Percentiles rank a stretch among this genome's conserved stretches.
These are phyloP conservation scores for Kurtzmaniella natalensis DNA, from an alignment of 1,139 yeast species.

Conservation along the genomic window DNA sequence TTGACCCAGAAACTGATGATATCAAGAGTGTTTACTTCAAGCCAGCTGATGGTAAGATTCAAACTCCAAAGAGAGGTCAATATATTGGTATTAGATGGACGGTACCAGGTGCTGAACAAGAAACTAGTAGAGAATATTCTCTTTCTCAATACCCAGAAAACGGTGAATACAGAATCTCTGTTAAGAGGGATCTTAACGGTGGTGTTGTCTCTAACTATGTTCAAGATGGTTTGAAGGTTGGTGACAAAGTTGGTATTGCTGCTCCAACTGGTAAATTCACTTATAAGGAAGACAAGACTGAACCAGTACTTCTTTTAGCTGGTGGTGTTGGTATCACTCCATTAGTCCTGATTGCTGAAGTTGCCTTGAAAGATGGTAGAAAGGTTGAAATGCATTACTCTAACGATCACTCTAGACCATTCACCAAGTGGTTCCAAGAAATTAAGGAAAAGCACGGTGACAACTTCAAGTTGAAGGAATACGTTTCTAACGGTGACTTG, in stretches of 20 bases:
- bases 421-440: constrained; percentile 18
- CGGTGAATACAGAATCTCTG: constrained; percentile 50
- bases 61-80: constrained; percentile 51
- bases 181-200: constrained; percentile 38
- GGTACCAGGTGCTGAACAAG: constrained; percentile 24
- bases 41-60: constrained; percentile 42
- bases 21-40: constrained; percentile 51
- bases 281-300: constrained; percentile 26
- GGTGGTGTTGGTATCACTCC: constrained; percentile 76
- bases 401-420: constrained; percentile 26
- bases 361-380: constrained; percentile 24
- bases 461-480: constrained; percentile 19
- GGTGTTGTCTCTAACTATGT: constrained; percentile 54
- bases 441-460: constrained; percentile 15
- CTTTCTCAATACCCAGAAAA: constrained; percentile 30
- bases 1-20: constrained; percentile 41
- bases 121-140: constrained; percentile 50
- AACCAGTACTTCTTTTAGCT: constrained; percentile 42
- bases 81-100: constrained; percentile 51
- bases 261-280: constrained; percentile 60
- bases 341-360: constrained; percentile 46
- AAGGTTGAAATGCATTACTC: constrained; percentile 27
- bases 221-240: constrained; percentile 46
- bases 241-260: constrained; percentile 46
- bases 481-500: constrained; percentile 12